Conservation (phyloP, 306 rosid species). For the Lupinus albus region DNA sequence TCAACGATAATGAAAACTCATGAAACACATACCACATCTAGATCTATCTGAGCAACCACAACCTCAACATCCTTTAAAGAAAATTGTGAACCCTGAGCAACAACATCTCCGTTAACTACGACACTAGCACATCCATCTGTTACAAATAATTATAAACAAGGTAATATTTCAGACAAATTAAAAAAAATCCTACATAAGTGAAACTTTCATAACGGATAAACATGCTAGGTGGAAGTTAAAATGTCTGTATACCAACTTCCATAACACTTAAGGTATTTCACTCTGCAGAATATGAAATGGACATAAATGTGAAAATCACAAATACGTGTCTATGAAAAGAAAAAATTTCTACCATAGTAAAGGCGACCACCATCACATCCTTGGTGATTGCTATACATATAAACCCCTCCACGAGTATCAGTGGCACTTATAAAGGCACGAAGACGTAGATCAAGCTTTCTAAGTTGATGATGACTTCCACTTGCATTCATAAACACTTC, state of each 20-base stretch:
- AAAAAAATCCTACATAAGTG: slow-evolving; percentile 15
- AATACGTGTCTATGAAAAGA: neutral
- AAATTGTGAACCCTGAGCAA: slow-evolving; percentile 96
- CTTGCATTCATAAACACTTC: slow-evolving; percentile 98
- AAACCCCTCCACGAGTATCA: slow-evolving; percentile 89
- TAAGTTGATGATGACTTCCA: slow-evolving; percentile 97
- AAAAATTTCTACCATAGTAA: slow-evolving; percentile 69
- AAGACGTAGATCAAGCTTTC: slow-evolving; percentile 94
- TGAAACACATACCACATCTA: slow-evolving; percentile 75
- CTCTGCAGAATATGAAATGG: slow-evolving; percentile 16
- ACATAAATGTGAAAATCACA: slow-evolving; percentile 12
- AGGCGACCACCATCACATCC: slow-evolving; percentile 98
- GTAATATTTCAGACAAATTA: slow-evolving; percentile 21
- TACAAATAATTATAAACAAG: slow-evolving; percentile 27
- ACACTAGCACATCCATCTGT: slow-evolving; percentile 91
- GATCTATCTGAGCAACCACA: slow-evolving; percentile 83
- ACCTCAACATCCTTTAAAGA: slow-evolving; percentile 88
- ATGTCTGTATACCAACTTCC: slow-evolving; percentile 27
- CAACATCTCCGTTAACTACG: slow-evolving; percentile 85
- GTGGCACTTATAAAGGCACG: slow-evolving; percentile 88
- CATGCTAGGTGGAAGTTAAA: slow-evolving; percentile 35
- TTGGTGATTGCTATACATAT: slow-evolving; percentile 93
- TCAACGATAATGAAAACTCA: slow-evolving; percentile 27
- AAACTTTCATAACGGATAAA: slow-evolving; percentile 15
- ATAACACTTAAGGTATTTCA: slow-evolving; percentile 20